phyloP scores from a whole-genome alignment of 441 rosid genomes.

The Omphalea diandra region DNA sequence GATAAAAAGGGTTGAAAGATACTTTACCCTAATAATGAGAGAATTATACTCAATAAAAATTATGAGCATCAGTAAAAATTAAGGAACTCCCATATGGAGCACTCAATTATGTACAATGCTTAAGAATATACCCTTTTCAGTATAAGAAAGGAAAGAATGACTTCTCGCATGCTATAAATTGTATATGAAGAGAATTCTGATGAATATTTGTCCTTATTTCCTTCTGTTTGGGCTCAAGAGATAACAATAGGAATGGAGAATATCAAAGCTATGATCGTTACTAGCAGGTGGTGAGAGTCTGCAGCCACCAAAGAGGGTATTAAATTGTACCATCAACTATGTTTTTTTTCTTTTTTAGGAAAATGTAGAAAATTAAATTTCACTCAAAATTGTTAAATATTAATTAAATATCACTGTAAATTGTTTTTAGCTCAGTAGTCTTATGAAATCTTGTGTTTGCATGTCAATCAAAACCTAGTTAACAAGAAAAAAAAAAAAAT shows the following conservation, averaged over 20 bases:
- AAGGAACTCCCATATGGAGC: too few species aligned
- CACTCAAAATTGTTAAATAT: too few species aligned
- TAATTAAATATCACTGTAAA: too few species aligned
- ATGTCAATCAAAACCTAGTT: too few species aligned
- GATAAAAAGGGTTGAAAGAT: conserved; percentile 1
- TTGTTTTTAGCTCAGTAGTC: too few species aligned
- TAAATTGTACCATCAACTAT: background rate
- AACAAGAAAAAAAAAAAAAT: too few species aligned
- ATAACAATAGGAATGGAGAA: conserved; percentile 22
- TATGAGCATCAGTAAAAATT: conserved; percentile 25
- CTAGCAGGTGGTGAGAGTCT: conserved; percentile 28
- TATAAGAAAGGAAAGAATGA: conserved; percentile 36
- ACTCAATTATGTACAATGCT: conserved; percentile 8
- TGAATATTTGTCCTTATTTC: background rate
- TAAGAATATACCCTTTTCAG: conserved; percentile 23
- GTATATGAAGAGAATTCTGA: background rate
- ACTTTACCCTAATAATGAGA: conserved; percentile 28
- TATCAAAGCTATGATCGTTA: conserved; percentile 22
- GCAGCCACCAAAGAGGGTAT: conserved; percentile 30
- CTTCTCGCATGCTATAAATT: conserved; percentile 17
- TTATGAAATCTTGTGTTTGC: too few species aligned
- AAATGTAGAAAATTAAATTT: too few species aligned
- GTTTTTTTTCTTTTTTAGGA: background rate
- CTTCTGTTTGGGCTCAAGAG: conserved; percentile 5
- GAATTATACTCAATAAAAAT: conserved; percentile 14